Conservation (phyloP, 768 basidiomycete species). For the Trametes gibbosa region DNA sequence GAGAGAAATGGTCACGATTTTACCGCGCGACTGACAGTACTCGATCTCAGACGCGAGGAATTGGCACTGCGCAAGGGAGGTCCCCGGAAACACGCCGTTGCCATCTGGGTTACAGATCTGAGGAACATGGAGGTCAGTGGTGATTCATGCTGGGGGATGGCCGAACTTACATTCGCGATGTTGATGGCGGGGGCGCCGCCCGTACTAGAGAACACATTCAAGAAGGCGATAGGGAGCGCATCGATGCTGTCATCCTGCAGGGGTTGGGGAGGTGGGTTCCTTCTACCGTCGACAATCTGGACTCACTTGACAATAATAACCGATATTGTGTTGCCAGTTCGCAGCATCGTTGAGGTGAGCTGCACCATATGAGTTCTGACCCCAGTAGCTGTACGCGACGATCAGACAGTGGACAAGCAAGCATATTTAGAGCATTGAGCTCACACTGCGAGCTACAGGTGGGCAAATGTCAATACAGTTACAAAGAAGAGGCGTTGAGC, state of each 20-base stretch:
- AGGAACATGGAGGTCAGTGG: not conserved
- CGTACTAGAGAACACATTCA: conserved; percentile 54
- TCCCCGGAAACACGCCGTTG: conserved; percentile 58
- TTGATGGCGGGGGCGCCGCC: conserved; percentile 59
- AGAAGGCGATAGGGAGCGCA: conserved; percentile 58
- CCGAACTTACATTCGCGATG: conserved; percentile 49
- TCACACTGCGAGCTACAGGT: conserved; percentile 28
- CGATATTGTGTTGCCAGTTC: conserved; percentile 49
- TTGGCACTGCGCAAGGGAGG: conserved; percentile 57
- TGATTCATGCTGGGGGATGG: conserved; percentile 8
- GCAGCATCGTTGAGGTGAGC: conserved; percentile 37
- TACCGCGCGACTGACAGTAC: conserved; percentile 51
- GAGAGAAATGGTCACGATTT: conserved; percentile 38
- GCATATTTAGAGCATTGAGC: not conserved
- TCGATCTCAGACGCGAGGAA: conserved; percentile 59
- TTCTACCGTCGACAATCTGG: not conserved
- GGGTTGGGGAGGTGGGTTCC: too few species aligned
- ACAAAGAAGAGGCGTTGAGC: not conserved
- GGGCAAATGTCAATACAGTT: not conserved
- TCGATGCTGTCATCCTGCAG: conserved; percentile 52
- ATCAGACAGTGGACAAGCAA: not conserved
- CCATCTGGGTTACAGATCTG: conserved; percentile 60
- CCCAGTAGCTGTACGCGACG: conserved; percentile 40
- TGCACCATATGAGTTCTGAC: conserved; percentile 60
- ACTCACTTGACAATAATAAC: conserved; percentile 49